A percentile compares a stretch with the other conserved stretches of the same genome.
Conservation (phyloP, 1,284 basidiomycete genomes). For the Marasmius sp. region DNA sequence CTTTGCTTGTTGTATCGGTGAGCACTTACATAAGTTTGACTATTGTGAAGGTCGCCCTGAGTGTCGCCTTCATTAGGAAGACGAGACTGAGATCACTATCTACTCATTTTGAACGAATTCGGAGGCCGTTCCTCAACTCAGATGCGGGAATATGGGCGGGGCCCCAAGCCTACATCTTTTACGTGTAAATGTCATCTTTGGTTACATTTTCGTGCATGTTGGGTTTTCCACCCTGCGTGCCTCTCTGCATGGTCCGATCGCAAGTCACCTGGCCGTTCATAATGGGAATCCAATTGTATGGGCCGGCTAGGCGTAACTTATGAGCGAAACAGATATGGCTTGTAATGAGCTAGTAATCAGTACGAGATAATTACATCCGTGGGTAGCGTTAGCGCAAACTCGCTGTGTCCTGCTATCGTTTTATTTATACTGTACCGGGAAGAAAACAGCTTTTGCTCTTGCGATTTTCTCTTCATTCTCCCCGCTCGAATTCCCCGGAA, state of each 20-base stretch:
- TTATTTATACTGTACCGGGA: background rate
- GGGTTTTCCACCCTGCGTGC: background rate
- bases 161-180: background rate
- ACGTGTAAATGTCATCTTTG: slow-evolving; percentile 7
- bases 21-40: background rate
- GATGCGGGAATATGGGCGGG: too few species aligned
- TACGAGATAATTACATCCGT: too few species aligned
- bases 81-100: background rate
- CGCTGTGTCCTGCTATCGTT: background rate
- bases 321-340: too few species aligned
- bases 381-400: too few species aligned
- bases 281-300: too few species aligned
- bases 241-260: background rate
- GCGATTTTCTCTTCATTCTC: too few species aligned
- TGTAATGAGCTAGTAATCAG: too few species aligned
- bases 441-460: too few species aligned
- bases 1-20: slow-evolving; percentile 9
- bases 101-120: slow-evolving; percentile 7
- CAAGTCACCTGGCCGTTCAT: background rate
- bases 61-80: background rate
- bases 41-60: too few species aligned
- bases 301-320: too few species aligned
- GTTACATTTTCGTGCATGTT: background rate
- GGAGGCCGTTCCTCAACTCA: background rate
- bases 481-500: too few species aligned